Evolutionary conservation across 148 eudicot genomes (phyloP), one percentile per base, ranked within the genome.

Genomic region (Camellia japonica): DNA sequence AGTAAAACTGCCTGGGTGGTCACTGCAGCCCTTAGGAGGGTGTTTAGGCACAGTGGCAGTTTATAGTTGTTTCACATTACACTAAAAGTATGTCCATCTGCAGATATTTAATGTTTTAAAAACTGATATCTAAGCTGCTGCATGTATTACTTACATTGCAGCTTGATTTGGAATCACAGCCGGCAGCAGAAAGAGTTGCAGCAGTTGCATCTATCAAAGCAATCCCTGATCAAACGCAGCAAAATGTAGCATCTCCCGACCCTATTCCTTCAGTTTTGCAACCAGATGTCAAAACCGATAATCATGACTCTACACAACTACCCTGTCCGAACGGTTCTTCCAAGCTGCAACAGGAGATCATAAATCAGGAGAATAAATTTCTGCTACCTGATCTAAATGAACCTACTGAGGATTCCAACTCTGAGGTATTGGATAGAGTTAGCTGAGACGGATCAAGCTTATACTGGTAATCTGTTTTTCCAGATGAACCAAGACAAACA

Each of bases 301-400:
- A 4, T 6, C 59, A 13, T 4, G 68, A 7, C 7, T 10, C 75
- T 13, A 9, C 61, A 5, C 71, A 43, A 71, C 79, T 61, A 73
- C 74, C 80, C 38, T 14, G 78, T 13, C 60, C 79, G 47, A 63
- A 72, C 0, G 42, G 62, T 20, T 70, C 65, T 70, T 61, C 67
- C 19, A 66, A 58, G 43, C 42, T 55, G 30, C 38, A 69, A 65
- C 52, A 71, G 14, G 69, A 56, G 14, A 12, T 20, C 49, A 65
- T 20, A 14, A 6, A 41, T 16, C 71, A 66, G 38, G 85, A 78
- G 30, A 49, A 64, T 9, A 78, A 78, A 68, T 82, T 82, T 77
- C 49, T 75, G 65, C 82, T 89, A 15, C 91, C 91, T 44, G 91
- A 89, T 79, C 84, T 89, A 11, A 74, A 74, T 43, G 13, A 42